Base-by-base conservation (phyloP, 805 yeast species). In the Spathaspora boniae region DNA sequence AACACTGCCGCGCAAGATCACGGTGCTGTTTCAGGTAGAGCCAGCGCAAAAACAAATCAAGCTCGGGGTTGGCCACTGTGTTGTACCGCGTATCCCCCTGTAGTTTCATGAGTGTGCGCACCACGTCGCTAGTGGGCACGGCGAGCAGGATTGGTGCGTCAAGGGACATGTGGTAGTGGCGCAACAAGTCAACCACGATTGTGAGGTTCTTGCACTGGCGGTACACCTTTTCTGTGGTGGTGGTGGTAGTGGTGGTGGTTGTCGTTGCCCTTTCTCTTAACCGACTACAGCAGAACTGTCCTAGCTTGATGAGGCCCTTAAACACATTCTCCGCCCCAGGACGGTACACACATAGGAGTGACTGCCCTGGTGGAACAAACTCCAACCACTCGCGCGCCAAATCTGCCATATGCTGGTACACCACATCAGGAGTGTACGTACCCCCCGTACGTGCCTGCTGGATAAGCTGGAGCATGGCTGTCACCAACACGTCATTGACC, bases 321-420 rank as follows among this genome's bases (percentile, higher is more conserved):
- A 33, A 33, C 11, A 33, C 15, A 9, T 14, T 9, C n/a, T 25
- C 18, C 20, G 26, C 28, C 6, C 28, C 18, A n/a, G 30, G 30
- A n/a, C 14, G 28, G 9, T 11, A 11, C 9, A 26, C 19, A 33
- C 21, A 21, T 16, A 17, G 28, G 16, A 31, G 25, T 12, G 33
- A 31, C 6, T 18, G n/a, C 5, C 21, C 14, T 14, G 14, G 26
- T 26, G 15, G 15, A 31, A 18, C 22, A 20, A 31, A 31, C 11
- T 26, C 25, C 11, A 20, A 3, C 36, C 36, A 33, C 5, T 17
- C 28, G 19, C 23, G 12, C 15, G 24, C n/a, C 14, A 33, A 16
- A 20, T 25, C 24, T 14, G n/a, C n/a, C n/a, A n/a, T n/a, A n/a
- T n/a, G n/a, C n/a, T n/a, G n/a, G n/a, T n/a, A n/a, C n/a, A n/a